A percentile compares a stretch with the other conserved stretches of the same genome.
phyloP scores from a whole-genome alignment of 495 filamentous ascomycete genomes.

The Umbilicaria muhlenbergii region DNA sequence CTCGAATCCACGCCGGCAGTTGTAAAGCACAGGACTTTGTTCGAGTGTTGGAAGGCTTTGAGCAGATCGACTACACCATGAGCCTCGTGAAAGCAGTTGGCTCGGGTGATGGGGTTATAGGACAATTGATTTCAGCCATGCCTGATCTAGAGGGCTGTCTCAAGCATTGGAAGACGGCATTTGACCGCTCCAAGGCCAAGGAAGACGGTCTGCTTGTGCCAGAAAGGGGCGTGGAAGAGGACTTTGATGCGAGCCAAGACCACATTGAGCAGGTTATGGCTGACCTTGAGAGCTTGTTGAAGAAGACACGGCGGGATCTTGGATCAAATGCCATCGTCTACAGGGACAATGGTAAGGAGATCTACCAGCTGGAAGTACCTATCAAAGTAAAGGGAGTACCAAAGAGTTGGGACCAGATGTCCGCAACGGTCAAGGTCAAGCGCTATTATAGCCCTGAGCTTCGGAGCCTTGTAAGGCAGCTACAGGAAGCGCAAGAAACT shows the following conservation, averaged over 20 bases:
- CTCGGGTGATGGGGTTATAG: constrained; percentile 63
- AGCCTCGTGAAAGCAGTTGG: constrained; percentile 55
- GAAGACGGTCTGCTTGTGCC: constrained; percentile 69
- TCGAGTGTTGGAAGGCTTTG: constrained; percentile 88
- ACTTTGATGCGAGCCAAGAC: constrained; percentile 81
- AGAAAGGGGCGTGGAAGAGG: constrained; percentile 74
- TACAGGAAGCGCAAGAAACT: constrained; percentile 89
- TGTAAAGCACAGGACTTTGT: constrained; percentile 87
- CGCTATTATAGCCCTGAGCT: constrained; percentile 88
- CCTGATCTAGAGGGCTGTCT: constrained; percentile 63
- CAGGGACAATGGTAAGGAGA: constrained; percentile 86
- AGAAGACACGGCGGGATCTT: constrained; percentile 51
- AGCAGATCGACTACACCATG: constrained; percentile 90
- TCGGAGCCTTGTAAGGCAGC: constrained; percentile 59
- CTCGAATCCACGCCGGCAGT: constrained; percentile 78
- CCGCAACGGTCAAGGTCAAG: constrained; percentile 75
- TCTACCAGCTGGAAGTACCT: constrained; percentile 90
- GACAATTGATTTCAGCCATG: constrained; percentile 68
- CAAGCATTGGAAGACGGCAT: constrained; percentile 79
- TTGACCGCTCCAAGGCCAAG: constrained; percentile 69
- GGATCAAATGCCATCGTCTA: constrained; percentile 57
- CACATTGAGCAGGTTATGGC: constrained; percentile 53
- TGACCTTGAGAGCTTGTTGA: constrained; percentile 56
- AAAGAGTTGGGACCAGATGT: constrained; percentile 89
- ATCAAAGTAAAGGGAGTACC: constrained; percentile 71